phyloP scores from a whole-genome alignment of 371 early-diverging fungal genomes.

The Entomophthora muscae region DNA sequence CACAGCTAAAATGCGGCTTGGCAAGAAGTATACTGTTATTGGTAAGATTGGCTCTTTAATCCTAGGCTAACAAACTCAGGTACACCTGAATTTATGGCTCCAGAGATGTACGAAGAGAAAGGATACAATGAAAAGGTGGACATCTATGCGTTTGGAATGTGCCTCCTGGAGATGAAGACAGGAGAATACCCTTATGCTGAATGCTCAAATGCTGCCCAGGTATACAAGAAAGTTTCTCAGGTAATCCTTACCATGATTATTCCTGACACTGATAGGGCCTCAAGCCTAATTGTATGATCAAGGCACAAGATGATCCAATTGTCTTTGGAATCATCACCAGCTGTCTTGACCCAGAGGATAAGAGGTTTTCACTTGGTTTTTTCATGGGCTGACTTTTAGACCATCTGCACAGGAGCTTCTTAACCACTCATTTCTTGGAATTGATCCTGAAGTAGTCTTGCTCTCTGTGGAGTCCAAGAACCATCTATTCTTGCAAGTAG shows the following conservation, averaged over 20 bases:
- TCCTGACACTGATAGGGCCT: conserved; percentile 21
- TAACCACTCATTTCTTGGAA: conserved; percentile 62
- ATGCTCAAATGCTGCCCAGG: conserved; percentile 72
- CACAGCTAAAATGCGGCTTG: conserved; percentile 25
- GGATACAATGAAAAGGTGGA: conserved; percentile 79
- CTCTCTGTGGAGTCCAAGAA: conserved; percentile 36
- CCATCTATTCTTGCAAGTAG: conserved; percentile 53
- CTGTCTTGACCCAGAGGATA: conserved; percentile 51
- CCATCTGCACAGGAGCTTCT: conserved; percentile 56
- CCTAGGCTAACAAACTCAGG: conserved; percentile 19
- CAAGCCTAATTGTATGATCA: conserved; percentile 57
- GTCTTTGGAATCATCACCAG: conserved; percentile 54
- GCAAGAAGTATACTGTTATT: conserved; percentile 36
- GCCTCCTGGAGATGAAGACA: conserved; percentile 74
- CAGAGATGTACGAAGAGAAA: conserved; percentile 85
- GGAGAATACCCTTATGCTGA: conserved; percentile 80
- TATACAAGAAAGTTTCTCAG: conserved; percentile 53
- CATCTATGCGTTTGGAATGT: conserved; percentile 92
- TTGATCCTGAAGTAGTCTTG: conserved; percentile 57
- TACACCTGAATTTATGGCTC: conserved; percentile 90
- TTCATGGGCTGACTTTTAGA: conserved; percentile 13
- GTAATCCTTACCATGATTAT: neutral
- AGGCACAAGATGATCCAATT: conserved; percentile 41
- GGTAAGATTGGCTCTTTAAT: conserved; percentile 27
- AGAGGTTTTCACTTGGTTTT: conserved; percentile 23